Evolutionary conservation across 495 filamentous ascomycete species (phyloP), one percentile per base, ranked within the genome.

Genomic region (Podospora conica): DNA sequence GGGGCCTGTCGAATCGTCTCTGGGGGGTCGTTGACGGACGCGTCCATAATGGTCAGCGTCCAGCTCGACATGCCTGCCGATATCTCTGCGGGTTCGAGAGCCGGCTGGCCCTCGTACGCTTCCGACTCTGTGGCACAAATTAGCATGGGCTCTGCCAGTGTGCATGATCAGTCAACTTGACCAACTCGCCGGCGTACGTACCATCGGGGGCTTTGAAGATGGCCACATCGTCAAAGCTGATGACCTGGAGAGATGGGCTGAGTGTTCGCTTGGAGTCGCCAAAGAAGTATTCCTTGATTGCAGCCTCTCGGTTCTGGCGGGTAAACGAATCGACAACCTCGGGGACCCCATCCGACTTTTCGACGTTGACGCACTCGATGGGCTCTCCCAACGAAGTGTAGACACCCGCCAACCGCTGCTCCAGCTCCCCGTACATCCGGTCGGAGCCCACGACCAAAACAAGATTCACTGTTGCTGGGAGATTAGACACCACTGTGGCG

Each of bases 201-300:
- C 73, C 68, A 12, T 79, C 75, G 2, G 70, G 65, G 1, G 71
- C 53, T 56, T 66, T 76, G 60, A 77, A 97, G 53, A 98, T 83
- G 3, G 81, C 82, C 21, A 96, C 73, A 5, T 88, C 83, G 62
- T 85, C 81, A 70, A 92, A 96, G 65, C 90, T 85, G 10, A 94
- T 82, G 57, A 88, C 87, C 70, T 93, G 89, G 0, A 90, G 92
- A 68, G 91, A 90, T 0, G 95, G 95, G 24, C 89, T 96, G 4
- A 99, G 80, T 0, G 91, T 91, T 61, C 86, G 82, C 68, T 87
- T 89, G 0, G 82, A 67, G 66, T 89, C 88, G 3, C 95, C 95
- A 75, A 97, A 98, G 81, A 98, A 99, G 76, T 98, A 99, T 64
- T 93, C 87, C 62, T 88, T 88, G 20, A 97, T 92, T 29, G 89